Conservation (phyloP, 129 eudicot genomes). For the Chrysanthemum seticuspe region DNA sequence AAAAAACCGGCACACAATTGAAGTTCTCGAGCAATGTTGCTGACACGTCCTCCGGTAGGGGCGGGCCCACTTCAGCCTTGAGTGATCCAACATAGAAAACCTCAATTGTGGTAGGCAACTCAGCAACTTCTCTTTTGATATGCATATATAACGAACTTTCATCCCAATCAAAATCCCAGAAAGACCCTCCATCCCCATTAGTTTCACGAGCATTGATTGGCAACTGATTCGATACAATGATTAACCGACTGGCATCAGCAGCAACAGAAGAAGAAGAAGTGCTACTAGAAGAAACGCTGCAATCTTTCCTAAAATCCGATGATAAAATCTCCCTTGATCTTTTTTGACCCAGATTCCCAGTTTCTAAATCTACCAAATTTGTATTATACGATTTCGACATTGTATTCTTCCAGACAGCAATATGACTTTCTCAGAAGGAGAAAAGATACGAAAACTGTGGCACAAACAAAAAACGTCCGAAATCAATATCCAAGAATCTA, state of each 20-base stretch:
- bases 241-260: slow-evolving; percentile 34
- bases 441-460: no score
- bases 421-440: no score
- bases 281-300: slow-evolving; percentile 51
- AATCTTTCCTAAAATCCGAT: slow-evolving; percentile 36
- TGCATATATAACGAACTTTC: slow-evolving; percentile 52
- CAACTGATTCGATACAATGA: slow-evolving; percentile 54
- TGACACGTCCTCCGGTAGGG: slow-evolving; percentile 52
- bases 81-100: slow-evolving; percentile 60
- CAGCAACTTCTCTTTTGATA: slow-evolving; percentile 35
- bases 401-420: no score
- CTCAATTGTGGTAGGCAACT: slow-evolving; percentile 57
- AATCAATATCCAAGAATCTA: no score
- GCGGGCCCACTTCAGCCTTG: slow-evolving; percentile 38
- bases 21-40: slow-evolving; percentile 54
- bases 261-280: slow-evolving; percentile 28
- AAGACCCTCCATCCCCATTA: not conserved
- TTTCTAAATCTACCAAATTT: slow-evolving; percentile 53
- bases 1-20: slow-evolving; percentile 59
- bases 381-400: slow-evolving; percentile 57
- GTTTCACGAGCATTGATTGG: slow-evolving; percentile 44
- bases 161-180: slow-evolving; percentile 55
- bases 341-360: slow-evolving; percentile 37
- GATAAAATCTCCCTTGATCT: no score
- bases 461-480: no score